Evolutionary conservation across 2,329 filamentous ascomycete species (phyloP).

Genomic region (Talaromyces pinophilus): DNA sequence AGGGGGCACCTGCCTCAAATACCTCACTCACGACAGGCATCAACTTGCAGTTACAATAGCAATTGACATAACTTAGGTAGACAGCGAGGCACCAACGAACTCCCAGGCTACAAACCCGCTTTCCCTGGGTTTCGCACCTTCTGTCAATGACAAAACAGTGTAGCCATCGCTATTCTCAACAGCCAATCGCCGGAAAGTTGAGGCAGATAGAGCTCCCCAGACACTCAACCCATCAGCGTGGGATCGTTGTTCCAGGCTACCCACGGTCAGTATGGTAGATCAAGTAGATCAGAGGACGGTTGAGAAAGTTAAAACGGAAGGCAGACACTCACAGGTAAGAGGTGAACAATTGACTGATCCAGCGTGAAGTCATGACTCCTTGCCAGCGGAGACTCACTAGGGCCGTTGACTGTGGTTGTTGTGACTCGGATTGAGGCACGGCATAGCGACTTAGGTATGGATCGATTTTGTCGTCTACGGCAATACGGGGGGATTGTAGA

Average conservation of each 20-base stretch:
- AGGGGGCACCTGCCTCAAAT: neutral
- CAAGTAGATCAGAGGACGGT: neutral
- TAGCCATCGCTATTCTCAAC: constrained; percentile 46
- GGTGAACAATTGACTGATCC: constrained; percentile 43
- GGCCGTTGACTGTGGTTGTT: constrained; percentile 25
- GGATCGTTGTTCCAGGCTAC: constrained; percentile 11
- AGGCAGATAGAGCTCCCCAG: constrained; percentile 42
- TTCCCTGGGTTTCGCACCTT: neutral
- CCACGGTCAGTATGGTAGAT: constrained; percentile 14
- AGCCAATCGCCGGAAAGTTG: constrained; percentile 37
- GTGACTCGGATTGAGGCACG: constrained; percentile 36
- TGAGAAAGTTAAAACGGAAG: constrained; percentile 14
- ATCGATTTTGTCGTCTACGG: constrained; percentile 41
- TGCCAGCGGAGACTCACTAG: constrained; percentile 47
- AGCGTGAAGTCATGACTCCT: constrained; percentile 43
- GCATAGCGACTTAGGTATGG: constrained; percentile 48
- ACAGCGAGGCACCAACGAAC: constrained; percentile 33
- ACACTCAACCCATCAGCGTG: neutral
- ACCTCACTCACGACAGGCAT: constrained; percentile 7
- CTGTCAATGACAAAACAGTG: constrained; percentile 30
- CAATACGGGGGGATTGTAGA: constrained; percentile 44
- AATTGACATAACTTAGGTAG: neutral
- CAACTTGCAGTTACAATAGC: neutral
- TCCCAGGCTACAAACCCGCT: constrained; percentile 42
- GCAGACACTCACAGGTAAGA: constrained; percentile 38